A percentile compares a stretch with the other conserved stretches of the same genome.
Evolutionary conservation across 1,284 basidiomycete genomes (phyloP).

Genomic region (Mrakiaceae sp.): DNA sequence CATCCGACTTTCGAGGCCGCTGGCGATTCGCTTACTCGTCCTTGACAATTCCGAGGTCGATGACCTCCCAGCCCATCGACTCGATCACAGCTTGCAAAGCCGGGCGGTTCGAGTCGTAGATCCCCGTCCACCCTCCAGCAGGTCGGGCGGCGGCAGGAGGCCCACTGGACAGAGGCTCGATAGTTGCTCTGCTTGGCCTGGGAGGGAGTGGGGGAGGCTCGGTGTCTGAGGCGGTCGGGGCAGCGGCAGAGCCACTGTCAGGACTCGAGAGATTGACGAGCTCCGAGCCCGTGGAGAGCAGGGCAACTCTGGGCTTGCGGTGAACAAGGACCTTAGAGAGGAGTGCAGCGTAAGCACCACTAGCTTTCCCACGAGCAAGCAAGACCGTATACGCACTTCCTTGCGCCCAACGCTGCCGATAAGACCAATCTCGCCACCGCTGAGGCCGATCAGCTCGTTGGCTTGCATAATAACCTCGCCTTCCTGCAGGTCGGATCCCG

Average conservation of each 20-base stretch:
- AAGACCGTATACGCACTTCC: constrained; percentile 40
- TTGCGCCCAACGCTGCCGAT: constrained; percentile 63
- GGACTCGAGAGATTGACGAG: constrained; percentile 47
- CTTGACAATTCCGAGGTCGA: constrained; percentile 67
- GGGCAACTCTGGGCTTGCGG: constrained; percentile 59
- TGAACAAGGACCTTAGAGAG: constrained; percentile 48
- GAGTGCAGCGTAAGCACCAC: neutral
- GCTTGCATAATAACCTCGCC: constrained; percentile 56
- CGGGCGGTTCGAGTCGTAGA: constrained; percentile 75
- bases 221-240: neutral
- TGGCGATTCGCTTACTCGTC: constrained; percentile 46
- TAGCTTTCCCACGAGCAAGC: no score
- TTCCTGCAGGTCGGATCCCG: constrained; percentile 59
- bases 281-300: constrained; percentile 78
- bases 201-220: neutral
- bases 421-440: constrained; percentile 77
- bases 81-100: constrained; percentile 57
- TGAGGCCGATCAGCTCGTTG: constrained; percentile 49
- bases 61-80: constrained; percentile 59
- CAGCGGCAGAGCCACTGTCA: neutral
- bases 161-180: neutral
- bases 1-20: no score
- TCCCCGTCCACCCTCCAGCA: constrained; percentile 50
- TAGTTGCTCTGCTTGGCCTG: neutral
- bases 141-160: neutral